These are phyloP conservation scores for Neoboletus magnificus DNA, from an alignment of 768 basidiomycete genomes.

Conservation along the genomic window DNA sequence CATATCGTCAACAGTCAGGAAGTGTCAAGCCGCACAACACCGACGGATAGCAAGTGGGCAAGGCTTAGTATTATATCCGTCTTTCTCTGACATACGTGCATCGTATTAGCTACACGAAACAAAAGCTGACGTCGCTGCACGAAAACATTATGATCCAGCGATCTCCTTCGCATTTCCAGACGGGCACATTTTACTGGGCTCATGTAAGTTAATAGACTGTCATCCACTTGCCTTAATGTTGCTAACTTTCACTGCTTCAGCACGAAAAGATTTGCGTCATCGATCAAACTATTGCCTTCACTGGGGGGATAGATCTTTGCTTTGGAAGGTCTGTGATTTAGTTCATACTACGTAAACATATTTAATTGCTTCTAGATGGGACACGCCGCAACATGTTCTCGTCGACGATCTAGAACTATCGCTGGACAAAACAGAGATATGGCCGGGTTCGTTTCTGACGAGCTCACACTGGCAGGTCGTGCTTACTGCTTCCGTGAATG, in stretches of 20 bases:
- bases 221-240: not conserved
- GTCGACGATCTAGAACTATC: conserved; percentile 76
- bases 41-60: conserved; percentile 84
- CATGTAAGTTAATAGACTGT: conserved; percentile 56
- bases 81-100: conserved; percentile 6
- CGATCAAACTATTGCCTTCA: conserved; percentile 95
- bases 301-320: conserved; percentile 95
- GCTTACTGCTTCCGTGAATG: not conserved
- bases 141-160: conserved; percentile 95
- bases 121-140: conserved; percentile 72
- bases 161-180: conserved; percentile 96
- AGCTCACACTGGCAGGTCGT: not conserved
- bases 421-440: conserved; percentile 65
- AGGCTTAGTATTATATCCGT: not conserved
- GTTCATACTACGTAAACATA: not conserved
- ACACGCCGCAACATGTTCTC: conserved; percentile 90
- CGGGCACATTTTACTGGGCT: conserved; percentile 98
- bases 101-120: conserved; percentile 76
- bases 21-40: conserved; percentile 93
- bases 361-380: conserved; percentile 61
- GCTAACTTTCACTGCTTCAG: conserved; percentile 35
- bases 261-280: conserved; percentile 98
- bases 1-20: conserved; percentile 61
- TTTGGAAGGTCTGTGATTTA: conserved; percentile 63
- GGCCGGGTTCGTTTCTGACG: conserved; percentile 62